phyloP scores from a whole-genome alignment of 2,329 filamentous ascomycete genomes.

The Verticillium longisporum region DNA sequence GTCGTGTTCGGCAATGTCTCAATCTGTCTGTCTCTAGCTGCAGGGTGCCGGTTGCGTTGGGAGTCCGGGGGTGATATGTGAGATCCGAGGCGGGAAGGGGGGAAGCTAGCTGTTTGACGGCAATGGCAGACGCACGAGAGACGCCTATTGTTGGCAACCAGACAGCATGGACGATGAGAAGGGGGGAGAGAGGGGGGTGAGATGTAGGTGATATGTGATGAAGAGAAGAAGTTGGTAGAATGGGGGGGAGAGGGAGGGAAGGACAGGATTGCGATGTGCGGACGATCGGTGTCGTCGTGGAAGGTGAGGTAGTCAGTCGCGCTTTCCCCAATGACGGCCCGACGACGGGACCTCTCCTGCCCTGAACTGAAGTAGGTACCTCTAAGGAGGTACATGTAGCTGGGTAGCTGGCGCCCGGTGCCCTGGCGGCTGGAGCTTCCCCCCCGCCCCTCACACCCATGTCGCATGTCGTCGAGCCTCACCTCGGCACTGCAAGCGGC shows the following conservation, averaged over 20 bases:
- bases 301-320: neutral
- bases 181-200: neutral
- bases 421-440: no score
- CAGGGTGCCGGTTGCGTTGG: neutral
- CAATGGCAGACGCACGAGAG: neutral
- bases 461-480: neutral
- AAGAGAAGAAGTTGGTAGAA: neutral
- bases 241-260: neutral
- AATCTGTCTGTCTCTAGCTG: neutral
- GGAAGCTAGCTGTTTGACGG: neutral
- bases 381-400: no score
- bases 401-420: no score
- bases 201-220: neutral
- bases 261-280: neutral
- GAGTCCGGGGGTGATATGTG: neutral
- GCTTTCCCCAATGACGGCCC: neutral
- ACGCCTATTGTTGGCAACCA: conserved; percentile 1
- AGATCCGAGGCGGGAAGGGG: neutral
- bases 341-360: neutral
- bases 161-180: neutral
- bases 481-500: neutral
- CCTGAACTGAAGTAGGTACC: neutral
- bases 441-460: no score
- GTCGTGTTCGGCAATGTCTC: neutral
- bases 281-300: neutral